Evolutionary conservation across 2,329 filamentous ascomycete species (phyloP), one percentile per base, ranked within the genome.

Genomic region (Furcasterigmium furcatum): DNA sequence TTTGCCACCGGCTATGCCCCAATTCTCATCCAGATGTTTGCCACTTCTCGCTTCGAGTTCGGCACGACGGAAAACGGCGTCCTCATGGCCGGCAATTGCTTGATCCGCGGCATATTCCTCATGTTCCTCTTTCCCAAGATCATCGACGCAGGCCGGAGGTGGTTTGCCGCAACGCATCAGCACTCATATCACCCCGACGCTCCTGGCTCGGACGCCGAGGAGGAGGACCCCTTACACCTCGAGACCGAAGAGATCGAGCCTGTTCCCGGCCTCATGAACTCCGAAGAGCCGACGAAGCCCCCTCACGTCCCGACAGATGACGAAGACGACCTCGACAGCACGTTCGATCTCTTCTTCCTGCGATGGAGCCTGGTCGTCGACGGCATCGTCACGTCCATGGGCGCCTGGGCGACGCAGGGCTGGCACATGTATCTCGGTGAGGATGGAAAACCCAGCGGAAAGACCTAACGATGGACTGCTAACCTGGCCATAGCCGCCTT

Each of bases 381-480:
- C 54, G 83, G 83, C 0, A 55, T 79, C 0, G 64, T 89, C 19
- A 89, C 85, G 1, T 77, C 77, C 2, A 67, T 80, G 1, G 78
- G 82, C 0, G 77, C 80, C 0, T 83, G 87, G 50, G 80, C 83
- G 0, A 80, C 75, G 0, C 48, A 78, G 40, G 73, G 75, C 2
- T 88, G 83, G 82, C 84, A 89, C 52, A 80, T 88, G 39, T 88
- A 86, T 55, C 62, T 87, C 0, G 70, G 75, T 75, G 57, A 52
- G 68, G n/a, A n/a, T n/a, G n/a, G n/a, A n/a, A n/a, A n/a, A n/a
- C n/a, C n/a, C n/a, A n/a, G n/a, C n/a, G n/a, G n/a, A n/a, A n/a
- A n/a, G n/a, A n/a, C n/a, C n/a, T n/a, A n/a, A n/a, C n/a, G n/a
- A n/a, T n/a, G n/a, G n/a, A n/a, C n/a, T n/a, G n/a, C 24, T 27